Conservation (phyloP, 768 basidiomycete species). For the Agrocybe praecox region DNA sequence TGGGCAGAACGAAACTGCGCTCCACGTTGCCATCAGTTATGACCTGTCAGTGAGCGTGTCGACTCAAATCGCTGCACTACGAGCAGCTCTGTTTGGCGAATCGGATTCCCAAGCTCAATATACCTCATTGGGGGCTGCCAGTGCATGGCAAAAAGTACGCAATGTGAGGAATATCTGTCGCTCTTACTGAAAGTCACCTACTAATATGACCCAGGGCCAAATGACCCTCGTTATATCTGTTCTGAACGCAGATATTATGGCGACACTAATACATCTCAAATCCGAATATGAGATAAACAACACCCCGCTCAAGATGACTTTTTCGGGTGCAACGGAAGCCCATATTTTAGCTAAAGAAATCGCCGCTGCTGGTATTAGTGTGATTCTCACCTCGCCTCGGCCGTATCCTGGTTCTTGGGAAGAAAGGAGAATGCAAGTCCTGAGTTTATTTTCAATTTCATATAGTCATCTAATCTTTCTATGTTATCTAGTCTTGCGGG, state of each 20-base stretch:
- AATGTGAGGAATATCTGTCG: no score
- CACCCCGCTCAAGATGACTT: conserved; percentile 45
- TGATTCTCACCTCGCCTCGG: conserved; percentile 66
- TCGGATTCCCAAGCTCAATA: conserved; percentile 35
- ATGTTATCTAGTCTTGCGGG: conserved; percentile 60
- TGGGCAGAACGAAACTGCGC: conserved; percentile 55
- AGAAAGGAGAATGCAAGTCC: conserved; percentile 52
- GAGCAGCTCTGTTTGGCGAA: conserved; percentile 47
- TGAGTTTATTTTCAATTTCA: no score
- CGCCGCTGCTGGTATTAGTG: conserved; percentile 64
- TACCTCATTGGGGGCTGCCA: no score
- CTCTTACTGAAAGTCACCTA: no score
- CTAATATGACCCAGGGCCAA: conserved; percentile 38
- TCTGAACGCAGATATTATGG: conserved; percentile 71
- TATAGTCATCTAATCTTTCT: not conserved
- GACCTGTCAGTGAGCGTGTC: conserved; percentile 52
- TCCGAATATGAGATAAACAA: conserved; percentile 51
- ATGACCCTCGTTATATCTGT: conserved; percentile 64
- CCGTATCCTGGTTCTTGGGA: conserved; percentile 77
- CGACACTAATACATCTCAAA: conserved; percentile 65
- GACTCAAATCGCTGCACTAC: conserved; percentile 66
- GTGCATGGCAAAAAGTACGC: no score
- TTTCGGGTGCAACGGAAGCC: conserved; percentile 64
- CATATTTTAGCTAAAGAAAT: conserved; percentile 76
- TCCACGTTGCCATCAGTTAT: conserved; percentile 56